These are phyloP conservation scores for Plasmodium inui DNA, from an alignment of 169 alveolate species.

Conservation along the genomic window DNA sequence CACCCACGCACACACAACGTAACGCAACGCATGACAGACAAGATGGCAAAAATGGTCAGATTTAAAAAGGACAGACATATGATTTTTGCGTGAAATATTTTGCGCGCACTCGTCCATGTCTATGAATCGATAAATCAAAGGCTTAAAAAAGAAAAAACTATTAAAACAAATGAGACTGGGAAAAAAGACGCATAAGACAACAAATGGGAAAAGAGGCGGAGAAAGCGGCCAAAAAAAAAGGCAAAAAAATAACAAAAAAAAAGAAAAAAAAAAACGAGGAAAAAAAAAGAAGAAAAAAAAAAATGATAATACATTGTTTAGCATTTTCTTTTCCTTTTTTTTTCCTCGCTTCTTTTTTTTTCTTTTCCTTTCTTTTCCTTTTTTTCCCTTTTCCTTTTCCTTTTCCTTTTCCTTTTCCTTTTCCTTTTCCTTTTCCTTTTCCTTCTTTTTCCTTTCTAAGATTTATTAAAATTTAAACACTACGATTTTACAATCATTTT, in stretches of 20 bases:
- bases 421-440: slow-evolving; percentile 11
- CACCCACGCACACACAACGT: not conserved
- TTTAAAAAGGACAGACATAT: not conserved
- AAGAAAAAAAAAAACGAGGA: not conserved
- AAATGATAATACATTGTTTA: not conserved
- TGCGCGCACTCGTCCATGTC: not conserved
- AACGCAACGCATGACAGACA: not conserved
- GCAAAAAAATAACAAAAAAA: not conserved
- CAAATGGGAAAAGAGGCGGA: not conserved
- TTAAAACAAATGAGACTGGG: slow-evolving; percentile 22
- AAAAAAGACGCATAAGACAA: not conserved
- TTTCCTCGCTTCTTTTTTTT: not conserved
- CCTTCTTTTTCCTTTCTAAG: slow-evolving; percentile 19
- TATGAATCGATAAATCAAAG: not conserved
- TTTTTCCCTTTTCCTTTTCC: slow-evolving; percentile 21
- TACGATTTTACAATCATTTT: slow-evolving; percentile 36
- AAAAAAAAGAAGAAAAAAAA: not conserved
- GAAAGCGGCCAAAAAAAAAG: not conserved
- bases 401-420: slow-evolving; percentile 17
- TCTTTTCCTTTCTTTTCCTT: slow-evolving; percentile 15
- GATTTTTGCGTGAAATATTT: not conserved
- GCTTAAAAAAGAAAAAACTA: slow-evolving; percentile 10
- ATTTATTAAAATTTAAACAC: slow-evolving; percentile 23
- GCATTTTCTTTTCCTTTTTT: slow-evolving; percentile 16
- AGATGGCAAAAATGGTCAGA: not conserved